Conservation (phyloP, 2,329 filamentous ascomycete genomes). For the Aspergillus alliaceus region DNA sequence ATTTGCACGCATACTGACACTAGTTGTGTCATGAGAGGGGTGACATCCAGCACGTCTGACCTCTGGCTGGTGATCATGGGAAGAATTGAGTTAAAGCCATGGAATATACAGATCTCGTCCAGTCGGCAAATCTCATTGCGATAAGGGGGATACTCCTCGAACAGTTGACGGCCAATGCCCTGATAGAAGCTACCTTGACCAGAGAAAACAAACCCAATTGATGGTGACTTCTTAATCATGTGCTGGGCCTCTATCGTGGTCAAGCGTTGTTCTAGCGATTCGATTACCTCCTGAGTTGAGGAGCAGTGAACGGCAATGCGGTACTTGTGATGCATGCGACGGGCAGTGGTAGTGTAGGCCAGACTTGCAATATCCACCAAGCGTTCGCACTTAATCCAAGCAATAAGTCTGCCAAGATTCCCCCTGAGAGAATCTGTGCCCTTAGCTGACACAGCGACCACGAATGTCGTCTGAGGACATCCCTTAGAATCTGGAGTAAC, state of each 20-base stretch:
- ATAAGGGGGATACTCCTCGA: conserved; percentile 22
- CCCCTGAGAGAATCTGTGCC: conserved; percentile 40
- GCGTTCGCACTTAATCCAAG: conserved; percentile 32
- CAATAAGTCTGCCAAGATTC: conserved; percentile 56
- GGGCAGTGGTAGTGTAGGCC: conserved; percentile 65
- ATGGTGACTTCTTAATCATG: not conserved
- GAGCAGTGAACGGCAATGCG: conserved; percentile 7
- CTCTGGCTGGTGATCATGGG: conserved; percentile 11
- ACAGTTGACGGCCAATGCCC: conserved; percentile 31
- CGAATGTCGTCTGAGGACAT: conserved; percentile 53
- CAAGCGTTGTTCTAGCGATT: conserved; percentile 54
- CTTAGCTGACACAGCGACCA: conserved; percentile 61
- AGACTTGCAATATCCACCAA: conserved; percentile 38
- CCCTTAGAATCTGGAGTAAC: conserved; percentile 48
- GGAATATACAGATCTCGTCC: conserved; percentile 19
- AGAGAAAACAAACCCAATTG: conserved; percentile 39
- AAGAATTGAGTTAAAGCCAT: conserved; percentile 28
- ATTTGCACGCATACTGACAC: conserved; percentile 41
- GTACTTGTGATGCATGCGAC: conserved; percentile 35
- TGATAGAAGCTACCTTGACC: conserved; percentile 33
- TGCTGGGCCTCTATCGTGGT: conserved; percentile 33
- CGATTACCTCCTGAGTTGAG: not conserved
- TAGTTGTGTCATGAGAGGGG: conserved; percentile 34
- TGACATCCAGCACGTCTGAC: conserved; percentile 4
- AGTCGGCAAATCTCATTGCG: conserved; percentile 22